Evolutionary conservation across 148 eudicot genomes (phyloP), one percentile per base, ranked within the genome.

Genomic region (Salicornia ramosissima): DNA sequence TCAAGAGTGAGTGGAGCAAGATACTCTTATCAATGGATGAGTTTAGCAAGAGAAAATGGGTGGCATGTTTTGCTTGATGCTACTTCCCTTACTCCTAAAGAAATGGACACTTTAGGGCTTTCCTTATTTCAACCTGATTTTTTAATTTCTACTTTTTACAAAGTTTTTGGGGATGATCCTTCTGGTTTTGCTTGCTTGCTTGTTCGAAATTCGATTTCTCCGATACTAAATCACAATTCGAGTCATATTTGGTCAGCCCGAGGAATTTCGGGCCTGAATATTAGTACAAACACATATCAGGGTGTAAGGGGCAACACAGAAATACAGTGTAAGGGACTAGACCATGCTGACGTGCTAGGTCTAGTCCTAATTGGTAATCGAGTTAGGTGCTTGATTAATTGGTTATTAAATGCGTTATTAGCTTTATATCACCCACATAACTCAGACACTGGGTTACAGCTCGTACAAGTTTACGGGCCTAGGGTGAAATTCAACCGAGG

Each of bases 41-140:
- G 75, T 65, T 19, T 83, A 53, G 96, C 91, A 2, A 80, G 80
- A 40, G 91, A 89, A 64, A 83, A 85, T 74, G 89, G 96, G 21
- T 89, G 96, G 96, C 86, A 89, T 73, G 81, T 89, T 3, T 79
- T 85, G 69, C 89, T 89, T 53, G 96, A 89, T 70, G 87, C 86
- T 12, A 73, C 64, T 58, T 81, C 87, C 19, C 84, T 85, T 69
- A 85, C 81, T 40, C 85, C 89, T 0, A 89, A 87, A 75, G 86
- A 87, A 45, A 89, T 87, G 96, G 96, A 89, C 54, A 87, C 96
- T 2, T 76, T 89, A 53, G 96, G 96, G 21, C 82, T 89, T 3
- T 85, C 96, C 39, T 74, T 89, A 16, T 85, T 87, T 57, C 81
- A 67, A 26, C 91, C 96, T 10, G 96, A 89, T 55, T 89, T 87